These are phyloP conservation scores for Cryptococcus wingfieldii DNA, from an alignment of 1,284 basidiomycete species.

Conservation along the genomic window DNA sequence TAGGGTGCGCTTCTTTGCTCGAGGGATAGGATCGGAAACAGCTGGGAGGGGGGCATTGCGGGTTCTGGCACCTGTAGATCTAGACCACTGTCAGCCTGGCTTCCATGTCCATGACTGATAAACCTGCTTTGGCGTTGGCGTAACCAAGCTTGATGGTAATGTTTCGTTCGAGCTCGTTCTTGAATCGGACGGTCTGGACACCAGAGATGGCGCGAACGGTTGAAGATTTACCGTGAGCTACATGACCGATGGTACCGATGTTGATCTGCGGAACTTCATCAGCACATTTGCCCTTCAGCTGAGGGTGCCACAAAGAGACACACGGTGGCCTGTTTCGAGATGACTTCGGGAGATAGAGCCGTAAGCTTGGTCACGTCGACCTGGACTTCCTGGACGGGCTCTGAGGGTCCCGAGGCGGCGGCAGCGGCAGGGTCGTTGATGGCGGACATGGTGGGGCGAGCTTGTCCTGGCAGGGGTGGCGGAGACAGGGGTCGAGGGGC, in stretches of 20 bases:
- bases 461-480: neutral
- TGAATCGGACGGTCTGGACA: conserved; percentile 98
- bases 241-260: conserved; percentile 83
- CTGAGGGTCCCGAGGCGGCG: conserved; percentile 18
- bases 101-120: neutral
- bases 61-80: conserved; percentile 98
- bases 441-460: conserved; percentile 15
- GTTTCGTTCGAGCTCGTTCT: conserved; percentile 96
- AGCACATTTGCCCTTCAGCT: neutral
- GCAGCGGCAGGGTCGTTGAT: conserved; percentile 41
- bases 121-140: conserved; percentile 88
- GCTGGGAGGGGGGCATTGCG: conserved; percentile 84
- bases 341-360: conserved; percentile 91
- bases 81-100: conserved; percentile 41
- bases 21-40: conserved; percentile 92
- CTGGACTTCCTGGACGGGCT: conserved; percentile 51
- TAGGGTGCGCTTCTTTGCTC: conserved; percentile 87
- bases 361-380: conserved; percentile 77
- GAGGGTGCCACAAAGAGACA: conserved; percentile 10
- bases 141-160: conserved; percentile 99
- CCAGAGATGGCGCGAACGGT: conserved; percentile 99
- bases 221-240: conserved; percentile 98
- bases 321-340: conserved; percentile 84
- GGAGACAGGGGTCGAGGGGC: neutral
- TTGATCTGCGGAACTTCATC: conserved; percentile 37